Evolutionary conservation across 331 rosid genomes (phyloP), one percentile per base, ranked within the genome.

Genomic region (Ulmus americana): DNA sequence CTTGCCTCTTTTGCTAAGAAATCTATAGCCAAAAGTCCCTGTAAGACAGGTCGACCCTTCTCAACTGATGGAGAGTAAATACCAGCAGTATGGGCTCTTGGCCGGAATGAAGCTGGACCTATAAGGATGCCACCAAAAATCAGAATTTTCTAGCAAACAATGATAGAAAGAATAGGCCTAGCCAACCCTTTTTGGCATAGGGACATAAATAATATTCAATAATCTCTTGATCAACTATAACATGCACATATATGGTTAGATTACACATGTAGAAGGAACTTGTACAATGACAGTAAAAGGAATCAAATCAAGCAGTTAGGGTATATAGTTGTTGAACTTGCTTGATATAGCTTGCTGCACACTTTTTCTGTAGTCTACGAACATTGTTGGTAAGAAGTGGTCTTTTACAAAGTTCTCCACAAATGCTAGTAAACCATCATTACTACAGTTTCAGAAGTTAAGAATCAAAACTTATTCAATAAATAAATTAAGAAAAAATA

Each of bases 101-200:
- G 99, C 42, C 99, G 96, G 79, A 94, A 94, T 71, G 99, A 90
- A 74, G 99, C 99, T 8, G 99, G 99, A 84, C 99, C 99, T 94
- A 71, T 43, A 87, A 76, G 74, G 70, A 73, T 44, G 65, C 64
- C 51, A 45, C 74, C 53, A 78, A 64, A 61, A 61, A 70, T 59
- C 38, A 76, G 61, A 18, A 61, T 59, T 50, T 63, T 12, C 64
- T 53, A 51, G 39, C 66, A 59, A 67, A 65, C 46, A 62, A 41
- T 7, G 60, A 59, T 40, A 54, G 41, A 68, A 40, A 41, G 62
- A 72, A 49, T 44, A 59, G 54, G 6, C 22, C 45, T 43, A 39
- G 13, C 3, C 8, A 11, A 56, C 64, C 38, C 15, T 20, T 58
- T 15, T 14, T 64, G 13, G 47, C 66, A 20, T 55, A 72, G 65